phyloP scores from a whole-genome alignment of 2,329 filamentous ascomycete species.

The Neocucurbitaria cava region DNA sequence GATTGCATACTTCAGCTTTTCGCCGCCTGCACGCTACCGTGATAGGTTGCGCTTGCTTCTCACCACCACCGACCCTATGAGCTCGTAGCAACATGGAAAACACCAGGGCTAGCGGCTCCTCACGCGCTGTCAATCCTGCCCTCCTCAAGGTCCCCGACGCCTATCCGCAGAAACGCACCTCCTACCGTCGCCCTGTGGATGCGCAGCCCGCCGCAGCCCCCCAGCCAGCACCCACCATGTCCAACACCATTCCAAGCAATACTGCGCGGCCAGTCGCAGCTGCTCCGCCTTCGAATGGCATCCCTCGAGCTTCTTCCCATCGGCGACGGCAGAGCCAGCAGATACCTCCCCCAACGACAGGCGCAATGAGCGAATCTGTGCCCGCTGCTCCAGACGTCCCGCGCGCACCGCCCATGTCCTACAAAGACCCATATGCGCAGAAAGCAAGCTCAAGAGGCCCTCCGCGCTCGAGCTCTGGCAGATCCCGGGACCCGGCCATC shows the following conservation, averaged over 20 bases:
- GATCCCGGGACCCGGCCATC: slow-evolving; percentile 42
- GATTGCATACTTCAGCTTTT: slow-evolving; percentile 8
- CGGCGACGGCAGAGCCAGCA: slow-evolving; percentile 43
- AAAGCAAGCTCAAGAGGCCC: slow-evolving; percentile 31
- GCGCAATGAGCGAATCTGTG: slow-evolving; percentile 29
- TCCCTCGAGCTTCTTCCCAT: slow-evolving; percentile 33
- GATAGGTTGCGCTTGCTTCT: slow-evolving; percentile 13
- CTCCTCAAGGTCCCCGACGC: slow-evolving; percentile 34
- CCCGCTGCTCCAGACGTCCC: slow-evolving; percentile 67
- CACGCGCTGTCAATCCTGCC: slow-evolving; percentile 27
- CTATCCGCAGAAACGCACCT: slow-evolving; percentile 42
- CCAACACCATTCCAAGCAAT: slow-evolving; percentile 35
- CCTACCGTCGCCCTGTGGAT: slow-evolving; percentile 42
- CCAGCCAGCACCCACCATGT: slow-evolving; percentile 19
- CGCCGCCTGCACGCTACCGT: slow-evolving; percentile 16
- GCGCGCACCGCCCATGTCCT: slow-evolving; percentile 56
- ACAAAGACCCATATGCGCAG: slow-evolving; percentile 48
- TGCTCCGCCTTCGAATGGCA: slow-evolving; percentile 24
- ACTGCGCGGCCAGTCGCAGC: slow-evolving; percentile 34
- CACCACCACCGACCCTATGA: slow-evolving; percentile 24
- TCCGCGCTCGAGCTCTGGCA: slow-evolving; percentile 33
- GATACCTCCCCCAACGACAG: slow-evolving; percentile 33
- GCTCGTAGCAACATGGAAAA: slow-evolving; percentile 38
- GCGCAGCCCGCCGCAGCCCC: slow-evolving; percentile 29
- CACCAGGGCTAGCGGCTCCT: slow-evolving; percentile 32